Conservation (phyloP, 441 rosid species). For the Adansonia gregorii region DNA sequence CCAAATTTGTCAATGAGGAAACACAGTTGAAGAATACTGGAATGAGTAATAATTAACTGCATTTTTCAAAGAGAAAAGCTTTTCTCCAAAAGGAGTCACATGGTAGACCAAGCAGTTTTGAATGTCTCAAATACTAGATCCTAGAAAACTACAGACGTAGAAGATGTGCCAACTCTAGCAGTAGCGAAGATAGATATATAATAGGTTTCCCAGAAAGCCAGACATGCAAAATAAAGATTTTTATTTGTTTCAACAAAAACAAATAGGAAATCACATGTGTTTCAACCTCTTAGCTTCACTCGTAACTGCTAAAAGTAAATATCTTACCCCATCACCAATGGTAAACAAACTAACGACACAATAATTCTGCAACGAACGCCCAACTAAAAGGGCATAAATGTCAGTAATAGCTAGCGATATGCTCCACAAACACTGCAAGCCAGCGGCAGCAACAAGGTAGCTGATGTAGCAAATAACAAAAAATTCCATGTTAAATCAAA, state of each 20-base stretch:
- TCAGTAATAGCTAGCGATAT: constrained; percentile 58
- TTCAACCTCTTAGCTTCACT: constrained; percentile 10
- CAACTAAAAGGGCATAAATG: constrained; percentile 70
- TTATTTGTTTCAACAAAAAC: too few species aligned
- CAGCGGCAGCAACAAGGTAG: constrained; percentile 80
- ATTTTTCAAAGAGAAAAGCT: background rate
- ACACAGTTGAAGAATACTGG: background rate
- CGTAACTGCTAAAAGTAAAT: background rate
- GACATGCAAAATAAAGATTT: background rate
- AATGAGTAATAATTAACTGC: constrained; percentile 1
- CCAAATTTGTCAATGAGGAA: background rate
- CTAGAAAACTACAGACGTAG: background rate
- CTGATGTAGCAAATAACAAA: constrained; percentile 48
- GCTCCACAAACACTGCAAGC: constrained; percentile 78
- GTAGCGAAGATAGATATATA: background rate
- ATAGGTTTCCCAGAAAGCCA: background rate
- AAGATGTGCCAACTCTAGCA: background rate
- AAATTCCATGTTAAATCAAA: constrained; percentile 24
- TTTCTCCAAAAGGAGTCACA: background rate
- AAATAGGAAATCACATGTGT: background rate
- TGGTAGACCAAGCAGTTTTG: constrained; percentile 24
- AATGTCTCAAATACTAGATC: background rate
- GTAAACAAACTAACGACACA: constrained; percentile 57
- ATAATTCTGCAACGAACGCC: constrained; percentile 68
- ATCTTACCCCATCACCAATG: constrained; percentile 81